Base-by-base conservation (phyloP, 1,139 yeast species). In the Zygoascus meyerae region DNA sequence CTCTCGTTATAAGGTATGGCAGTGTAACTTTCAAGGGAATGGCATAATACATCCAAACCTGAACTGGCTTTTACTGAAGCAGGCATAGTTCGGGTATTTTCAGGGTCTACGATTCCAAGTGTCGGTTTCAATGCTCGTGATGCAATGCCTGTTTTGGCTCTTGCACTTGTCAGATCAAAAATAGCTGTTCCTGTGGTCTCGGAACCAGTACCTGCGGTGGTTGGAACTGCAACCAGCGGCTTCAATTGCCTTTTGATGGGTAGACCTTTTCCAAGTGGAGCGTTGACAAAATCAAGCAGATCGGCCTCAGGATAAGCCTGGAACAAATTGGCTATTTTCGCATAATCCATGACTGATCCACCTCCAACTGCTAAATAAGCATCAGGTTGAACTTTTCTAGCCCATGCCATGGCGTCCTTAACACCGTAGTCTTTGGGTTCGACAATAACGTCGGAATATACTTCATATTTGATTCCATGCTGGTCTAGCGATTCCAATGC, bases 121-220 rank as follows among this genome's bases (percentile, higher is more conserved):
- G 62, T 50, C 0, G 72, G 72, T 49, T 66, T 67, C 35, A 68
- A 58, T 1, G 68, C 66, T 5, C 72, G 62, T 35, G 66, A 64
- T 16, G 72, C 69, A 46, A 68, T 68, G 16, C 72, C 72, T 3
- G 71, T 69, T 54, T 68, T 68, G 49, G 71, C 63, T 50, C 64
- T 62, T 34, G 58, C 58, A 11, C 61, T 51, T 3, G 60, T 56
- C 48, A 68, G 56, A 50, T 68, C 72, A 53, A 68, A 67, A 44
- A 66, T 63, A 11, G 72, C 72, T 0, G 72, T 68, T 17, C 74
- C 73, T 1, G 75, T 71, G 42, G 74, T 69, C 51, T 72, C 74
- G 2, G 74, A 70, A 26, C 73, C 74, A 15, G 73, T 69, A 34
- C 73, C 73, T 6, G 73, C 72, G n/a, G 73, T 69, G 17, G 73